Conservation (phyloP, 148 eudicot species). For the Linanthus parryae region DNA sequence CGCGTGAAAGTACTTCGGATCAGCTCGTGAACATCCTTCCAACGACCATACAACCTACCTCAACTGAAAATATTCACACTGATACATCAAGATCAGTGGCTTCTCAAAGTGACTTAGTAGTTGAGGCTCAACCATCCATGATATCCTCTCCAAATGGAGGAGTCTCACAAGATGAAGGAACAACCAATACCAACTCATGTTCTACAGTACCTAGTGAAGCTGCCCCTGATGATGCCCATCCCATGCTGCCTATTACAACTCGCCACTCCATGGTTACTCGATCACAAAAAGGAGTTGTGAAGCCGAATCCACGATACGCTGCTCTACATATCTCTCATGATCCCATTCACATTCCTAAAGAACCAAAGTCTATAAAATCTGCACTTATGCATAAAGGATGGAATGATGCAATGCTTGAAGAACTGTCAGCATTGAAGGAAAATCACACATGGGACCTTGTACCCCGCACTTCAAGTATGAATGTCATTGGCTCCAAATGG, state of each 20-base stretch:
- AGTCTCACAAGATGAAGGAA: no score
- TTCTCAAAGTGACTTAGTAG: no score
- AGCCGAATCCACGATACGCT: not conserved
- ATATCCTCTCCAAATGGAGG: not conserved
- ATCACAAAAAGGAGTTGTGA: not conserved
- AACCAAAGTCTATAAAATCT: not conserved
- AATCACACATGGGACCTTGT: conserved; percentile 1
- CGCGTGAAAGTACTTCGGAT: not conserved
- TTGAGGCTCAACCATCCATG: not conserved
- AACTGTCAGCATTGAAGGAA: not conserved
- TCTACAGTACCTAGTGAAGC: not conserved
- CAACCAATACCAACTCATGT: not conserved
- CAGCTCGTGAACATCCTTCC: not conserved
- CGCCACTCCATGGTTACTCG: not conserved
- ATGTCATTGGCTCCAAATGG: not conserved
- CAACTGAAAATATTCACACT: no score
- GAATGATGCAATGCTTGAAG: not conserved
- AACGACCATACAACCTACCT: not conserved
- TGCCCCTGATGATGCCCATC: not conserved
- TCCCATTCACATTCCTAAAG: not conserved
- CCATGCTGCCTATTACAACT: no score
- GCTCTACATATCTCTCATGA: not conserved
- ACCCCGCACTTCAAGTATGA: not conserved
- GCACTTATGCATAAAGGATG: not conserved
- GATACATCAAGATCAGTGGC: no score